Conservation (phyloP, 345 rosid genomes). For the Eucalyptus curtisii region DNA sequence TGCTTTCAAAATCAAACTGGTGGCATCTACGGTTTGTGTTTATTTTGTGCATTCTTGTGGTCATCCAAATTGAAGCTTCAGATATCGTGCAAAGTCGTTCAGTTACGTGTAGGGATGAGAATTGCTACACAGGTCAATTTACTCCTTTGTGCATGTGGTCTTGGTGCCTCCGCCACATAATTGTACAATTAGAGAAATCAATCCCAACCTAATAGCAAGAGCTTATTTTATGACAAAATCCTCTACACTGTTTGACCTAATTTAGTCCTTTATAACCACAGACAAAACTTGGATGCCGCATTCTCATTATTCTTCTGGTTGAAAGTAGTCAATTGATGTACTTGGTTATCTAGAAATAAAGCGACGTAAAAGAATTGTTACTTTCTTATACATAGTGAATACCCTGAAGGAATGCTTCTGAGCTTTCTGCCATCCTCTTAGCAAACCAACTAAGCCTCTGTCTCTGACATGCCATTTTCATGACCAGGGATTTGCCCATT, state of each 20-base stretch:
- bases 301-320: neutral
- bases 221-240: neutral
- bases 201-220: neutral
- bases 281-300: neutral
- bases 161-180: neutral
- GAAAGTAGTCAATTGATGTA: neutral
- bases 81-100: neutral
- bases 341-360: neutral
- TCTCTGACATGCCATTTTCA: neutral
- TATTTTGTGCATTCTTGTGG: neutral
- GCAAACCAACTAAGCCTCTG: neutral
- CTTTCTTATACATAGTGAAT: neutral
- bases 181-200: neutral
- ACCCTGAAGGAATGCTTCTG: neutral
- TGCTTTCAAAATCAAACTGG: neutral
- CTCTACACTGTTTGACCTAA: neutral
- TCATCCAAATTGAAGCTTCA: neutral
- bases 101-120: neutral
- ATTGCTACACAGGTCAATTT: neutral
- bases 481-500: neutral
- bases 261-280: neutral
- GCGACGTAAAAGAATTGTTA: neutral
- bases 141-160: neutral
- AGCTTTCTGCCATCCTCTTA: neutral
- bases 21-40: neutral